Percentiles rank a stretch among this genome's conserved stretches.
Conservation (phyloP, 1,139 yeast species). For the Hyphopichia wangnamkhiaoensis region DNA sequence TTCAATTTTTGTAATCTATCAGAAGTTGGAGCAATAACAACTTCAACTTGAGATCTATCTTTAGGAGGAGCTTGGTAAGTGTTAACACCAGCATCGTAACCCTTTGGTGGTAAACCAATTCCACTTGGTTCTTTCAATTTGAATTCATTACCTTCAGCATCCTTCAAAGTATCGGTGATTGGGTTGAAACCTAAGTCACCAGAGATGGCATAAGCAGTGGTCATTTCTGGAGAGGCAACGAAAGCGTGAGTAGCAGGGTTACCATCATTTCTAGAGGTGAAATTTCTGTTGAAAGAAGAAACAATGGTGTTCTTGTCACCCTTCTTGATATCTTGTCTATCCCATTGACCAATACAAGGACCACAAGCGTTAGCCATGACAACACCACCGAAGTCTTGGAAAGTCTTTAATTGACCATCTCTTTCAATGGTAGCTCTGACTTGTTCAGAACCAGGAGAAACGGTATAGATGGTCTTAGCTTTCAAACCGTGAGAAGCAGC, state of each 20-base stretch:
- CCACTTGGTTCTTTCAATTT: conserved; percentile 88
- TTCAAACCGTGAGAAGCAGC: conserved; percentile 90
- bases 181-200: conserved; percentile 99
- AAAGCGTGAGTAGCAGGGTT: conserved; percentile 98
- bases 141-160: conserved; percentile 94
- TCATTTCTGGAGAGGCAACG: conserved; percentile 97
- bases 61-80: conserved; percentile 98
- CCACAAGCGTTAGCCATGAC: conserved; percentile 99
- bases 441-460: conserved; percentile 99
- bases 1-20: conserved; percentile 54
- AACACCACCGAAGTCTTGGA: conserved; percentile 90
- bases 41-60: conserved; percentile 76
- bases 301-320: conserved; percentile 99
- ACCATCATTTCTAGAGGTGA: conserved; percentile 98
- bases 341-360: conserved; percentile 99
- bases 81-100: conserved; percentile 93
- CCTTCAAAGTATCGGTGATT: conserved; percentile 90
- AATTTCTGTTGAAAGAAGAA: conserved; percentile 98
- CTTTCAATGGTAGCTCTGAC: conserved; percentile 97
- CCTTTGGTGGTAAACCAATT: conserved; percentile 88
- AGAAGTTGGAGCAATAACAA: conserved; percentile 80
- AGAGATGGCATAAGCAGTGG: conserved; percentile 92
- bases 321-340: conserved; percentile 94
- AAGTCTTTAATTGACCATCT: conserved; percentile 90
- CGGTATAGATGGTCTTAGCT: conserved; percentile 87